phyloP scores from a whole-genome alignment of 805 yeast genomes.

The Starmera amethionina region DNA sequence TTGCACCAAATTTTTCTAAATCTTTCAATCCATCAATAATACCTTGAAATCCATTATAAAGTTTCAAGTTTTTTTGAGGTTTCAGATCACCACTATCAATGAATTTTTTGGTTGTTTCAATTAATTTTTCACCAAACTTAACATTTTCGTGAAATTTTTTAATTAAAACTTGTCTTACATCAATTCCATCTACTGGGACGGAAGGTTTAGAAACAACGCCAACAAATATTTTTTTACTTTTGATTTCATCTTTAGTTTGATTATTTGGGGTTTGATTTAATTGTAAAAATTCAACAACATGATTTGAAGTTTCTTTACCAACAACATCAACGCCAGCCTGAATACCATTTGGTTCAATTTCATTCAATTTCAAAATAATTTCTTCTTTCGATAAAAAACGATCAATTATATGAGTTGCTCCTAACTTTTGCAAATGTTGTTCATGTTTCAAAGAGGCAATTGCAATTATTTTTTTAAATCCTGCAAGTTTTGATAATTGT shows the following conservation, averaged over 20 bases:
- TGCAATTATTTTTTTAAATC: slow-evolving; percentile 28
- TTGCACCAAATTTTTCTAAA: slow-evolving; percentile 30
- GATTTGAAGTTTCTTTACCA: slow-evolving; percentile 28
- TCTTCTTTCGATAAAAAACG: slow-evolving; percentile 20
- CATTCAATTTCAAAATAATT: slow-evolving; percentile 11
- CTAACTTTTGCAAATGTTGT: slow-evolving; percentile 25
- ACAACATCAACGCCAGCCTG: slow-evolving; percentile 34
- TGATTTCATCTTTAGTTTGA: slow-evolving; percentile 1
- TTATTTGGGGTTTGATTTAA: slow-evolving; percentile 1
- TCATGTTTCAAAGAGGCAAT: slow-evolving; percentile 33
- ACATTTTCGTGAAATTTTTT: slow-evolving; percentile 35
- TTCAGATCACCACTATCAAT: slow-evolving; percentile 19
- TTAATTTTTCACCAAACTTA: slow-evolving; percentile 25
- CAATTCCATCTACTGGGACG: slow-evolving; percentile 16
- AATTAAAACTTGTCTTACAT: slow-evolving; percentile 24
- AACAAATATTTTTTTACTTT: slow-evolving; percentile 19
- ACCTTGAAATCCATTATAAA: slow-evolving; percentile 26
- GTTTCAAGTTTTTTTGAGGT: slow-evolving; percentile 25
- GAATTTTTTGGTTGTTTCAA: slow-evolving; percentile 23
- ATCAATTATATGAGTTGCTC: slow-evolving; percentile 34
- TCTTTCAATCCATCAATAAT: slow-evolving; percentile 27
- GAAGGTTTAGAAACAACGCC: slow-evolving; percentile 31
- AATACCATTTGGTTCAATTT: slow-evolving; percentile 19
- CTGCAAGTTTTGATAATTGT: slow-evolving; percentile 31
- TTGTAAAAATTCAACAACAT: slow-evolving; percentile 21